Base-by-base conservation (phyloP, 257 asterid species). In the Ligustrum vulgare region DNA sequence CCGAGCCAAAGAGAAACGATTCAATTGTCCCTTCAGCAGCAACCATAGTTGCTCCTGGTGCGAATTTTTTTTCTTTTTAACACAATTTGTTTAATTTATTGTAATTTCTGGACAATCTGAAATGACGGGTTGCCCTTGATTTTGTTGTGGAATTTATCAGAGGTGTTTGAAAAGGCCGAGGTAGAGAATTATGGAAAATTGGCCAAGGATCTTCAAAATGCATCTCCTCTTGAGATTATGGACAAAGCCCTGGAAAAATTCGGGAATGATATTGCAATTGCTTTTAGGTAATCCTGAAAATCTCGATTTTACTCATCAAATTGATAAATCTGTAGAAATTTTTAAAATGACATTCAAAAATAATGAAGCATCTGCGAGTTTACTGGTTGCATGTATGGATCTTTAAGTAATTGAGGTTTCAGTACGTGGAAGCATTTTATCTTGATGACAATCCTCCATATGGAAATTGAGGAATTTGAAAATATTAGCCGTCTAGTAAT, bases 171-270 rank as follows among this genome's bases (percentile, higher is more conserved):
- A 43, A 83, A 80, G 56, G 62, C 67, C 18, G 97, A 84, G 83
- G 82, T 36, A 33, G 91, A 87, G 82, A 91, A 87, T 71, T 91
- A 71, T 36, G 93, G 79, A 4, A 82, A 78, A 75, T 73, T 89
- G 87, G 88, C 91, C 4, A 82, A 72, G 82, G 88, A 82, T 69
- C 90, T 91, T 56, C 85, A 80, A 43, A 85, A 87, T 80, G 89
- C 95, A 34, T 91, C 95, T 1, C 93, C 97, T 22, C 95, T 91
- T 7, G 87, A 89, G 86, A 89, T 91, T 39, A 87, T 91, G 89
- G 97, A 91, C 51, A 89, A 80, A 78, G 93, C 97, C 47, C 90
- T 91, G 15, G 89, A 85, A 70, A 89, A 78, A 45, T 91, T 89
- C 72, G 97, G 97, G n/a, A 74, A 85, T 71, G 91, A 89, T 41